phyloP scores from a whole-genome alignment of 2,329 filamentous ascomycete genomes.

The Cladophialophora immunda region DNA sequence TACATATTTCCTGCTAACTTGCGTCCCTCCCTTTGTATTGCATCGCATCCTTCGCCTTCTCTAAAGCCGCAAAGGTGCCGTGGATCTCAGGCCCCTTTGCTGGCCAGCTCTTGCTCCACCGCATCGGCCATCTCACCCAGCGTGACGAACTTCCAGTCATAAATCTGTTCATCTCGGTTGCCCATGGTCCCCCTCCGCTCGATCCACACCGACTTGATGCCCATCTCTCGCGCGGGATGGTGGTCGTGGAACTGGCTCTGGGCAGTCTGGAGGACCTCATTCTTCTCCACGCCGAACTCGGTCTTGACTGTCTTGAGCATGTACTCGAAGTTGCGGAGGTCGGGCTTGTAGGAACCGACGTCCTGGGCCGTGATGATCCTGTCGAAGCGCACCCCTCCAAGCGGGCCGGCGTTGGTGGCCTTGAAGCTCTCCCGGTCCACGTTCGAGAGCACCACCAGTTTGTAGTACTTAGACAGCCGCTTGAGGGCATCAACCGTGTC shows the following conservation, averaged over 20 bases:
- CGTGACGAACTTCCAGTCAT: conserved; percentile 53
- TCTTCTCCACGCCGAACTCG: conserved; percentile 63
- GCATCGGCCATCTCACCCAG: conserved; percentile 69
- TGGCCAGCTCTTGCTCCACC: conserved; percentile 52
- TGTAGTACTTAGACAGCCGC: conserved; percentile 59
- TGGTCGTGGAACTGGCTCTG: conserved; percentile 74
- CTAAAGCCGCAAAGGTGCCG: neutral
- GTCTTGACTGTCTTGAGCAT: conserved; percentile 63
- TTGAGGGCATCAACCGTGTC: conserved; percentile 65
- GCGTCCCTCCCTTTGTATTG: neutral
- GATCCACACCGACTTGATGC: conserved; percentile 70
- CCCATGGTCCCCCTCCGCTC: conserved; percentile 57
- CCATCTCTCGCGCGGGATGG: conserved; percentile 67
- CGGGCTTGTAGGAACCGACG: conserved; percentile 76
- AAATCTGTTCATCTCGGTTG: conserved; percentile 55
- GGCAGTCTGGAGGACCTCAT: conserved; percentile 71
- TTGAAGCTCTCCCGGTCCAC: conserved; percentile 63
- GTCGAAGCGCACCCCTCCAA: conserved; percentile 67
- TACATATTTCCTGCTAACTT: neutral
- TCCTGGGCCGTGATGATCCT: conserved; percentile 74
- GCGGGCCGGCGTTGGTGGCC: conserved; percentile 55
- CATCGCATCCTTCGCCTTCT: neutral
- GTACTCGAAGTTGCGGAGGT: conserved; percentile 70
- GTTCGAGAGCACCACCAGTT: conserved; percentile 66
- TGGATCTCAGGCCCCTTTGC: neutral